phyloP scores from a whole-genome alignment of 140 eudicot genomes.

The Cichorium intybus region DNA sequence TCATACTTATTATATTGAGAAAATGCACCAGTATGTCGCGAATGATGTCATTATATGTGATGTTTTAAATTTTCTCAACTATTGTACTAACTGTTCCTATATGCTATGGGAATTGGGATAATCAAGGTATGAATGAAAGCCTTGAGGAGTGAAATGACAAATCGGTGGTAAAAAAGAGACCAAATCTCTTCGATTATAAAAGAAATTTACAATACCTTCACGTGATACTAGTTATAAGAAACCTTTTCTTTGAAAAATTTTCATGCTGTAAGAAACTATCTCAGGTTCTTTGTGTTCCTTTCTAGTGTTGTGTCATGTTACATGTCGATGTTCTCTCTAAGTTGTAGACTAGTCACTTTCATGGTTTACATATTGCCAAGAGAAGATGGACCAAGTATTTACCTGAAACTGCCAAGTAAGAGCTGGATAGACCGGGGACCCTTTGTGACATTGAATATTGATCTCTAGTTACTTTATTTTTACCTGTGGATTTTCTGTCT shows the following conservation, averaged over 20 bases:
- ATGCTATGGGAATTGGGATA: too few species aligned
- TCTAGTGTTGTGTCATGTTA: conserved; percentile 6
- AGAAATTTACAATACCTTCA: background rate
- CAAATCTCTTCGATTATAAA: background rate
- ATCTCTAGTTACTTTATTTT: conserved; percentile 9
- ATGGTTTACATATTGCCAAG: conserved; percentile 11
- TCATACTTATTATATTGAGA: too few species aligned
- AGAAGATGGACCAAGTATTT: background rate
- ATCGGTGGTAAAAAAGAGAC: background rate
- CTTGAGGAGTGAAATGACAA: background rate
- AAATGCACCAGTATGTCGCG: too few species aligned
- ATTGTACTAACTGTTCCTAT: too few species aligned
- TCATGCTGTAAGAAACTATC: background rate
- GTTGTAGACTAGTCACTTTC: conserved; percentile 7
- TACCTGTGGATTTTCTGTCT: conserved; percentile 15
- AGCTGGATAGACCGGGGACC: conserved; percentile 4
- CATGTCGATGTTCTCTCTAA: conserved; percentile 7
- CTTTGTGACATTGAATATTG: background rate
- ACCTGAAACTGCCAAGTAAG: background rate
- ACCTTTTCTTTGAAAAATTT: background rate
- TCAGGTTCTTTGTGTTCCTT: background rate
- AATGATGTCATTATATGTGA: too few species aligned
- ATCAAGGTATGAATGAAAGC: background rate
- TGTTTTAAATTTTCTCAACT: too few species aligned
- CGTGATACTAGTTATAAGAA: too few species aligned